A percentile compares a stretch with the other conserved stretches of the same genome.
Conservation (phyloP, 2,329 filamentous ascomycete genomes). For the Botrytis porri region DNA sequence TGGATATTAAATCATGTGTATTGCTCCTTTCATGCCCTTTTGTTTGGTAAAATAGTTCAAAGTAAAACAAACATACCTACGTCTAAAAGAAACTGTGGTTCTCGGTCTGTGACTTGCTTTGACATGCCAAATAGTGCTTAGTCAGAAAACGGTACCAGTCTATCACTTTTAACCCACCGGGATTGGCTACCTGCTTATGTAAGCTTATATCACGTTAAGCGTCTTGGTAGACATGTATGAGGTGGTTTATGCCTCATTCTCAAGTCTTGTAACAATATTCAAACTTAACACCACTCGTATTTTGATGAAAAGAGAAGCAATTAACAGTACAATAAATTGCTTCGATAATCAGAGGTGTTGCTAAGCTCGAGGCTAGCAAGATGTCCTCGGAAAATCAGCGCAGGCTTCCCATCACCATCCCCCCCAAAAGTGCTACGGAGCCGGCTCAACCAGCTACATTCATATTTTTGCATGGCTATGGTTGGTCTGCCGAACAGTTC, state of each 20-base stretch:
- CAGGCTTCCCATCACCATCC: conserved; percentile 21
- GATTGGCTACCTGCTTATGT: too few species aligned
- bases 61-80: too few species aligned
- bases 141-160: too few species aligned
- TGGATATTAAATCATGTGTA: neutral
- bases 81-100: too few species aligned
- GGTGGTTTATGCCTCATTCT: neutral
- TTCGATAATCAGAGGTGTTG: neutral
- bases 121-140: too few species aligned
- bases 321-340: neutral
- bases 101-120: too few species aligned
- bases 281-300: neutral
- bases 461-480: conserved; percentile 25
- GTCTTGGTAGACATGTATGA: neutral
- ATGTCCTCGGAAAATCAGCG: conserved; percentile 1
- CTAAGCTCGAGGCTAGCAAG: neutral
- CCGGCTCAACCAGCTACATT: conserved; percentile 18
- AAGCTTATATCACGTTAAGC: too few species aligned
- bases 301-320: neutral
- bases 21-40: neutral
- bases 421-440: neutral
- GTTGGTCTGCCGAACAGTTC: conserved; percentile 17
- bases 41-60: neutral
- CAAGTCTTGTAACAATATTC: neutral
- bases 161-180: too few species aligned